Percentiles rank a stretch among this genome's conserved stretches.
These are phyloP conservation scores for Candida silvicultrix DNA, from an alignment of 805 yeast species.

Conservation along the genomic window DNA sequence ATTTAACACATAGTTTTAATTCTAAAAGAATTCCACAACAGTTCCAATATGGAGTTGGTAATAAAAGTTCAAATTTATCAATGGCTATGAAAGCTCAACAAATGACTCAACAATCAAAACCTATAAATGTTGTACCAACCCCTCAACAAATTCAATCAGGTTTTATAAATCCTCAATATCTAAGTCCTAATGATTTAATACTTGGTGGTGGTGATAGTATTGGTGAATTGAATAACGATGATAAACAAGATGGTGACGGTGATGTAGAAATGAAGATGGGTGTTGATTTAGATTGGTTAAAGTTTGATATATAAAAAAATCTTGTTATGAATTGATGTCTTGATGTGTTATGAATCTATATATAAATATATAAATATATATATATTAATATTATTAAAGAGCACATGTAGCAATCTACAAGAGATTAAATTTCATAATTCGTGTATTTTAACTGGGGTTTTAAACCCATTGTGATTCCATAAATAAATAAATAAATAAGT, in stretches of 20 bases:
- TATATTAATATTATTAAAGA: no score
- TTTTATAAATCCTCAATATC: slow-evolving; percentile 7
- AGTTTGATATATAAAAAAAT: slow-evolving; percentile 16
- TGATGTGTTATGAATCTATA: no score
- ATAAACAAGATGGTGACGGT: slow-evolving; percentile 12
- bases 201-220: no score
- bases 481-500: no score
- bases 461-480: no score
- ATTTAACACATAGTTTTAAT: slow-evolving; percentile 20
- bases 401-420: no score
- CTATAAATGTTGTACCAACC: not conserved
- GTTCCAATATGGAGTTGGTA: slow-evolving; percentile 11
- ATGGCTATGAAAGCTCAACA: not conserved
- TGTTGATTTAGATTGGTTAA: slow-evolving; percentile 23
- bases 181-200: slow-evolving; percentile 8
- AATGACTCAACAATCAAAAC: not conserved
- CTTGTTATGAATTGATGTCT: no score
- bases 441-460: no score
- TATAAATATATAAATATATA: no score
- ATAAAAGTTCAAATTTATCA: not conserved
- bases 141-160: slow-evolving; percentile 1
- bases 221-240: no score
- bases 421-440: no score
- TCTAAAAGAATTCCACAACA: slow-evolving; percentile 23
- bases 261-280: slow-evolving; percentile 11